A percentile compares a stretch with the other conserved stretches of the same genome.
Conservation (phyloP, 2,329 filamentous ascomycete species). For the Beauveria scarabaeidicola region DNA sequence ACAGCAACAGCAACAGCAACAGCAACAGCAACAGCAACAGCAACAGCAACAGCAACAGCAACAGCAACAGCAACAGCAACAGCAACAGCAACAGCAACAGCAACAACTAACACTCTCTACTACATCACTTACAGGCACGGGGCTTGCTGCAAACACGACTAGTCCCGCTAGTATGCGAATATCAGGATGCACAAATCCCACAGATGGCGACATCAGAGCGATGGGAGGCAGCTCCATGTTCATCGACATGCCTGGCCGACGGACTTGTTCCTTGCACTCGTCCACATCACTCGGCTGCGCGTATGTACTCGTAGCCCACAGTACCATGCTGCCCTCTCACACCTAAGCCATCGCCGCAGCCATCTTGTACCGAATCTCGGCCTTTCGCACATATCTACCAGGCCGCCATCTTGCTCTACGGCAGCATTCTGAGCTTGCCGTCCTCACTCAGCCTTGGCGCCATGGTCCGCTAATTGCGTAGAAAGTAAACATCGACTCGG, state of each 20-base stretch:
- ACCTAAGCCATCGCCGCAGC: background rate
- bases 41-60: no score
- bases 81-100: background rate
- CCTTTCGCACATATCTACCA: background rate
- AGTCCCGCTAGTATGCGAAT: background rate
- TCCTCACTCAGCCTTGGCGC: background rate
- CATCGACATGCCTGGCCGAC: background rate
- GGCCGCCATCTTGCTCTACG: background rate
- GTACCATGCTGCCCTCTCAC: background rate
- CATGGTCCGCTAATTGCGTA: background rate
- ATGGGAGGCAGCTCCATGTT: background rate
- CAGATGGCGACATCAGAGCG: background rate
- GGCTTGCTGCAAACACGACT: background rate
- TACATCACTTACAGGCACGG: background rate
- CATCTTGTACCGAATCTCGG: background rate
- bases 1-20: no score
- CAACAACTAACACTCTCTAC: no score
- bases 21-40: no score
- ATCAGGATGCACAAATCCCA: background rate
- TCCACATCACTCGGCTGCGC: background rate
- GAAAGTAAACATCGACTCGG: no score
- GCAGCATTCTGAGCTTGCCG: background rate
- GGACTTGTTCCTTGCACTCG: background rate
- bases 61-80: no score
- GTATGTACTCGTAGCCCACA: background rate